Conservation (phyloP, 345 rosid genomes). For the Acer campestre region DNA sequence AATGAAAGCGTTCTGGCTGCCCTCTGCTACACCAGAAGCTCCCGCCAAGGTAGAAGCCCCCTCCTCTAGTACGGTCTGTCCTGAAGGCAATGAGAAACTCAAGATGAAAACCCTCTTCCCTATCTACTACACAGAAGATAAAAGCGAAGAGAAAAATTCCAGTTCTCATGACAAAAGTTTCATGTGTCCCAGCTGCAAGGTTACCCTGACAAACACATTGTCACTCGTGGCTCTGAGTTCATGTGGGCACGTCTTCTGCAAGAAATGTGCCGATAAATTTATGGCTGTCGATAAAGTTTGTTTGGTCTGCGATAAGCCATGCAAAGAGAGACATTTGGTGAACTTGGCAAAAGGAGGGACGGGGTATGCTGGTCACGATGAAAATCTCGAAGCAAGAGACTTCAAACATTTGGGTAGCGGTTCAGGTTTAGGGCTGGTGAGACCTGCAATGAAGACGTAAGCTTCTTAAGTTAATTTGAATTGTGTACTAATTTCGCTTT, state of each 20-base stretch:
- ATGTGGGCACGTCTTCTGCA: conserved; percentile 97
- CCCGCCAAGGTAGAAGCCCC: conserved; percentile 76
- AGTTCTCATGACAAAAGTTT: conserved; percentile 64
- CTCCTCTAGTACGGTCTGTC: conserved; percentile 64
- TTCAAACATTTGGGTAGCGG: conserved; percentile 99
- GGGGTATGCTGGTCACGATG: conserved; percentile 85
- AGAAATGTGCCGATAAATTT: conserved; percentile 85
- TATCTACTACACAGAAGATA: conserved; percentile 69
- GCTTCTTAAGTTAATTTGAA: neutral
- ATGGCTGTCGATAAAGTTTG: conserved; percentile 78
- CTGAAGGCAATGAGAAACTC: conserved; percentile 90
- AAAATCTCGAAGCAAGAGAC: conserved; percentile 78
- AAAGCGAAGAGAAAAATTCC: conserved; percentile 50
- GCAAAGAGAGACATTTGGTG: conserved; percentile 79
- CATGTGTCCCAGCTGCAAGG: conserved; percentile 96
- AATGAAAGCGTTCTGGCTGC: conserved; percentile 99
- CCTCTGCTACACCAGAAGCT: conserved; percentile 98
- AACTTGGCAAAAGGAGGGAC: conserved; percentile 85
- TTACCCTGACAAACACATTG: conserved; percentile 81
- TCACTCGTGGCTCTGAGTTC: conserved; percentile 77
- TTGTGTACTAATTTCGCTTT: neutral
- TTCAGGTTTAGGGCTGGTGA: conserved; percentile 83
- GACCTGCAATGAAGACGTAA: conserved; percentile 70
- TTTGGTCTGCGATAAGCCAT: conserved; percentile 70
- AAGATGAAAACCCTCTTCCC: conserved; percentile 86